A percentile compares a stretch with the other conserved stretches of the same genome.
phyloP scores from a whole-genome alignment of 1,139 yeast species.

The Lodderomyces elongisporus region DNA sequence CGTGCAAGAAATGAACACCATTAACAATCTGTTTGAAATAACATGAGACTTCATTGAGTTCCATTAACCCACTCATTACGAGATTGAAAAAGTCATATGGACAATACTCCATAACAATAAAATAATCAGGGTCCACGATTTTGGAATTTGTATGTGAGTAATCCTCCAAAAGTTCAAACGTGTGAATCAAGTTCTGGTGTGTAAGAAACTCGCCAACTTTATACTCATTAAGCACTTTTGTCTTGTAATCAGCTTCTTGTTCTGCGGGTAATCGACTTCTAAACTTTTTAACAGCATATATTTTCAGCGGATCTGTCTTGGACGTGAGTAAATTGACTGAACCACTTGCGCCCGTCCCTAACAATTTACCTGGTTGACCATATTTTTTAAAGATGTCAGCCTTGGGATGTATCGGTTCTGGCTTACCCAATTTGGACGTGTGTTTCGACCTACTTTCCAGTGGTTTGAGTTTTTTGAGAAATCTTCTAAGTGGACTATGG shows the following conservation, averaged over 20 bases:
- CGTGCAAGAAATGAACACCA: conserved; percentile 61
- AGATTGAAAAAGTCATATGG: conserved; percentile 71
- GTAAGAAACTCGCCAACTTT: conserved; percentile 56
- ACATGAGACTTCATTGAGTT: conserved; percentile 54
- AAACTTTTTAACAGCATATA: conserved; percentile 69
- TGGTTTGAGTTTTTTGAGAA: conserved; percentile 35
- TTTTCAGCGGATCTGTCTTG: conserved; percentile 37
- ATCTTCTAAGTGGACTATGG: conserved; percentile 30
- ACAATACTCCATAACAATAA: conserved; percentile 72
- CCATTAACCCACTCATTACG: conserved; percentile 69
- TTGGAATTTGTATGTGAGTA: conserved; percentile 21
- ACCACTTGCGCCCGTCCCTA: conserved; percentile 79
- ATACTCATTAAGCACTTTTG: conserved; percentile 64
- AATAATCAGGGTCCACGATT: conserved; percentile 36
- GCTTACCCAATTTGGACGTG: conserved; percentile 3
- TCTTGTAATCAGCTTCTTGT: conserved; percentile 49
- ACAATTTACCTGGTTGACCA: conserved; percentile 51
- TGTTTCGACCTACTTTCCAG: conserved; percentile 2
- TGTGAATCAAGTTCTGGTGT: conserved; percentile 61
- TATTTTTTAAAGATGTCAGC: conserved; percentile 41
- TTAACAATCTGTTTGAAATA: conserved; percentile 62
- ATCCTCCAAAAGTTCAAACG: conserved; percentile 54
- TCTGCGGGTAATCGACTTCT: conserved; percentile 51
- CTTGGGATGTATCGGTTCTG: conserved; percentile 14
- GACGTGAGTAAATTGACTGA: conserved; percentile 58